phyloP scores from a whole-genome alignment of 2,329 filamentous ascomycete genomes.

The Seiridium unicorne region DNA sequence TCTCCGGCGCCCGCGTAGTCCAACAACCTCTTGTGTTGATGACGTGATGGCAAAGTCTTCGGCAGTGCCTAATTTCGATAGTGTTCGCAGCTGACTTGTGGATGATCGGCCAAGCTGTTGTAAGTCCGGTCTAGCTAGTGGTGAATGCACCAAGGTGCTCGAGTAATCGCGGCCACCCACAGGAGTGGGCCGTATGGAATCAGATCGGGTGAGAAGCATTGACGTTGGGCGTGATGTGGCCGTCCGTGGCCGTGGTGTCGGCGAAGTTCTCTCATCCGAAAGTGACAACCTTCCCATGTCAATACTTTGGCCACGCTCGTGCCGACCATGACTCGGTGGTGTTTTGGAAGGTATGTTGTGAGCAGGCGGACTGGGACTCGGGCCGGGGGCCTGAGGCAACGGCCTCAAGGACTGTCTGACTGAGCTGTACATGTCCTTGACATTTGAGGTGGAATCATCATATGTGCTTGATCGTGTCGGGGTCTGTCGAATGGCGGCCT shows the following conservation, averaged over 20 bases:
- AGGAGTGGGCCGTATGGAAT: constrained; percentile 43
- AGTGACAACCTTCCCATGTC: constrained; percentile 23
- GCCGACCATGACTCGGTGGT: constrained; percentile 37
- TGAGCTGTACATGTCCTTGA: constrained; percentile 68
- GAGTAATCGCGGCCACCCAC: constrained; percentile 25
- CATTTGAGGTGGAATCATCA: constrained; percentile 40
- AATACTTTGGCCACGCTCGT: constrained; percentile 52
- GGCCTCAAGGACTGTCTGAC: constrained; percentile 77
- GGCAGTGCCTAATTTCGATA: constrained; percentile 74
- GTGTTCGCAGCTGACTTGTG: constrained; percentile 81
- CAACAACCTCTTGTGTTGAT: constrained; percentile 80
- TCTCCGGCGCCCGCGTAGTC: constrained; percentile 78
- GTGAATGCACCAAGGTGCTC: constrained; percentile 36
- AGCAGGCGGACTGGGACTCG: constrained; percentile 40
- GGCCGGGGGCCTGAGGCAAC: constrained; percentile 66
- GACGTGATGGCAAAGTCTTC: constrained; percentile 81
- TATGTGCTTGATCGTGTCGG: constrained; percentile 45
- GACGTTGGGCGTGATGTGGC: constrained; percentile 51
- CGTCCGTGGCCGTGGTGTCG: not conserved
- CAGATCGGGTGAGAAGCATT: constrained; percentile 58
- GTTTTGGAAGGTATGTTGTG: constrained; percentile 22
- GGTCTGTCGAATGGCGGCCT: constrained; percentile 56
- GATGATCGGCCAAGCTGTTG: constrained; percentile 83
- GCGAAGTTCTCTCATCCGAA: constrained; percentile 37
- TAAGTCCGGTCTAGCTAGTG: constrained; percentile 69